Evolutionary conservation across 495 filamentous ascomycete genomes (phyloP).

Genomic region (Daldinia bambusicola): DNA sequence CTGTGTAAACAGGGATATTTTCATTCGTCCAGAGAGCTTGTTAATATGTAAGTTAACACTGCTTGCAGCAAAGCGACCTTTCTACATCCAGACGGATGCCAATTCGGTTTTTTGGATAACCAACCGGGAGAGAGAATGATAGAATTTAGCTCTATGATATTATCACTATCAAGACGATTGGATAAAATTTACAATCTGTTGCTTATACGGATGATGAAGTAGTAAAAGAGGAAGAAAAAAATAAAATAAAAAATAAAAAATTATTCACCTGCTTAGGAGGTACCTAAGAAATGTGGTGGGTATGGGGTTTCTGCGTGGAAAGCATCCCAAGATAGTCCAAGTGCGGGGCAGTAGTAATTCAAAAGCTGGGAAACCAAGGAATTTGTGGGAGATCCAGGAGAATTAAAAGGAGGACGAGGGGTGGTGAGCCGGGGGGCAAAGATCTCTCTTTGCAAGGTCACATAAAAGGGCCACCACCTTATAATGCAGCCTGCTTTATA

Average conservation of each 20-base stretch:
- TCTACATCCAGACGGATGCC: slow-evolving; percentile 5
- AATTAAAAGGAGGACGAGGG: slow-evolving; percentile 38
- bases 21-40: slow-evolving; percentile 37
- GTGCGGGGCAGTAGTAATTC: slow-evolving; percentile 42
- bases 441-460: slow-evolving; percentile 14
- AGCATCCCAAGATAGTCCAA: slow-evolving; percentile 40
- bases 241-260: too few species aligned
- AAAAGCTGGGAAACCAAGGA: slow-evolving; percentile 42
- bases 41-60: slow-evolving; percentile 37
- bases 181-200: slow-evolving; percentile 14
- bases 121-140: slow-evolving; percentile 3
- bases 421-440: slow-evolving; percentile 21
- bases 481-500: background rate
- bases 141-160: background rate
- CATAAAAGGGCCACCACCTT: slow-evolving; percentile 3
- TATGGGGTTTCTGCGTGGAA: slow-evolving; percentile 37
- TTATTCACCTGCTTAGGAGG: background rate
- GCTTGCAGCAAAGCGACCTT: slow-evolving; percentile 21
- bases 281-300: slow-evolving; percentile 14
- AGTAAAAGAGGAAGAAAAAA: background rate
- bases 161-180: slow-evolving; percentile 16
- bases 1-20: slow-evolving; percentile 39
- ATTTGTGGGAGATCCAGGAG: slow-evolving; percentile 40
- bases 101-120: slow-evolving; percentile 24
- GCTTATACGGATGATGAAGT: background rate